Percentiles rank a stretch among this genome's conserved stretches.
Conservation (phyloP, 2,329 filamentous ascomycete species). For the Fusarium sororula region DNA sequence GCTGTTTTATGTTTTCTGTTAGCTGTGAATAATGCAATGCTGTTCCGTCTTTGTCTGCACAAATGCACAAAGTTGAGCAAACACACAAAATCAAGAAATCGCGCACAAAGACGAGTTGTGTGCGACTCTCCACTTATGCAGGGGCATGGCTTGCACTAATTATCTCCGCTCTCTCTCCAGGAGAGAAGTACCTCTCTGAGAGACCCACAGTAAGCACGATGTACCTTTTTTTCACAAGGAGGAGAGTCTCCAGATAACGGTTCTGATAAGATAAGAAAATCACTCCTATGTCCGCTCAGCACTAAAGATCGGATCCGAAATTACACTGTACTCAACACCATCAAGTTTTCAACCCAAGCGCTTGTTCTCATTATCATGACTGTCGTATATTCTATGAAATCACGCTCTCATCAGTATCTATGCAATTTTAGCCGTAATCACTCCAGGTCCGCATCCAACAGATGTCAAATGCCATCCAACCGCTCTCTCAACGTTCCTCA, state of each 20-base stretch:
- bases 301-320: not conserved
- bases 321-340: not conserved
- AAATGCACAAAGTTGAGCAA: not conserved
- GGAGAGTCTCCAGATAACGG: not conserved
- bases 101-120: not conserved
- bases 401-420: not conserved
- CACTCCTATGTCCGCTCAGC: not conserved
- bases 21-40: not conserved
- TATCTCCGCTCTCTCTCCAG: not conserved
- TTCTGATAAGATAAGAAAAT: not conserved
- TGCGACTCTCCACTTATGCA: not conserved
- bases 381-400: not conserved
- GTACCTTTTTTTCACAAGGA: not conserved
- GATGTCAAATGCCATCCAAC: constrained; percentile 33
- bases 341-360: not conserved
- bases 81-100: constrained; percentile 10
- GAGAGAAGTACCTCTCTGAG: not conserved
- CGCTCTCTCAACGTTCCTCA: constrained; percentile 35
- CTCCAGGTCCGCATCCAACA: constrained; percentile 14
- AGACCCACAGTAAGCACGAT: not conserved
- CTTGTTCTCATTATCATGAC: not conserved
- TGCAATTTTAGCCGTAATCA: not conserved
- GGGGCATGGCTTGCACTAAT: not conserved
- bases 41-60: not conserved
- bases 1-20: not conserved